Base-by-base conservation (phyloP, 768 basidiomycete species). In the Tubosaeta sp. region DNA sequence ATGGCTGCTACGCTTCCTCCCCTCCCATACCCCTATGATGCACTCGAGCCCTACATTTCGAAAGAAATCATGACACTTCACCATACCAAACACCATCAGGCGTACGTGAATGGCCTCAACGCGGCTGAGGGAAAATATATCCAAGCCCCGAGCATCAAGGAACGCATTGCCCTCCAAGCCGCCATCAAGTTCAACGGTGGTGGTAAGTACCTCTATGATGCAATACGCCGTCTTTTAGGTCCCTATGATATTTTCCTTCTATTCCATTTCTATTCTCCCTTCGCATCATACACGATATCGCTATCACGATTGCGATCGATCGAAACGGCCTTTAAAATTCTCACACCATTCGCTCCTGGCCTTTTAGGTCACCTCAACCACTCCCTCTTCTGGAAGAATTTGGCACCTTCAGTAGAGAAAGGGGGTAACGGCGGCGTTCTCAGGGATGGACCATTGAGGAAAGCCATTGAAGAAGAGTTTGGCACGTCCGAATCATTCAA, bases 131-230 rank as follows among this genome's bases (percentile, higher is more conserved):
- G 78, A 55, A 77, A 80, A 0, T 91, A 93, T 66, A 76, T 82
- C 43, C 81, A 82, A 60, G 75, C 87, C 0, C 59, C 72, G 3
- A 79, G 84, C 45, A 80, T 89, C 63, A 91, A 86, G 72, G 84
- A 87, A 67, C 81, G 84, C 58, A 93, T 97, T 63, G 85, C 83
- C 22, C 86, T 97, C 52, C 91, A 94, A 71, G 83, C 89, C 14
- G 92, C 93, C 6, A 77, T 97, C 70, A 93, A 89, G 73, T 97
- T 97, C 80, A 97, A 97, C 71, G 94, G 94, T 57, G 94, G 94
- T 73, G 94, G 93, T 86, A 66, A 64, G 82, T 72, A 19, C 60
- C 78, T 71, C 29, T 43, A 43, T 27, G 42, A n/a, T 26, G 42
- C 26, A 27, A 43, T 26, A n/a, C 14, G 10, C 41, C 25, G 16